Base-by-base conservation (phyloP, 129 eudicot species). In the Flaveria ramosissima region DNA sequence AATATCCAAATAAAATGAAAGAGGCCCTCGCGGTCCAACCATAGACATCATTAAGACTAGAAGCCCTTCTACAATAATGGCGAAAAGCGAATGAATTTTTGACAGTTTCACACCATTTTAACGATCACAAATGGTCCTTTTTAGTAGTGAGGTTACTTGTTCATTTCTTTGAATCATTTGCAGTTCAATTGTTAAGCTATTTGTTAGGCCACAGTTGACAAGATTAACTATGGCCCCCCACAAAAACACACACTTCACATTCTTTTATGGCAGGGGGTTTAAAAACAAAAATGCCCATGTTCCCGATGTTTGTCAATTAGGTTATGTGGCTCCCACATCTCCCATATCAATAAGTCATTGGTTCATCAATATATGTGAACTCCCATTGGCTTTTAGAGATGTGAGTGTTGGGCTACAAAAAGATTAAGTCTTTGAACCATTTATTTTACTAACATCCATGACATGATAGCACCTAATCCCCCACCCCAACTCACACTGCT, bases 401-500 rank as follows among this genome's bases (percentile, higher is more conserved):
- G 48, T 74, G 46, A 43, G 46, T 23, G 36, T 3, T 55, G 50
- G 50, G 26, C 81, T 68, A 27, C 75, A 53, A 55, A 66, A 14
- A 77, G 32, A 50, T 51, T 41, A 23, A 77, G 43, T 8, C 69
- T 17, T 60, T 61, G 9, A 26, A 45, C 11, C 55, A 45, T 45
- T 46, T 61, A 77, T 47, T 36, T 51, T 21, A 21, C 77, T 15
- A 71, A 21, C 73, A 70, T 52, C 73, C 71, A 36, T 41, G 47
- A 79, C 78, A 72, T 19, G 73, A 79, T 72, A 62, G 56, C 73
- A 79, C 81, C 75, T 27, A 68, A 57, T 41, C 21, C 67, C 76
- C 52, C 67, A 72, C 53, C 73, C 67, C 55, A 76, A 64, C 39
- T 76, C 73, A 50, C 79, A 76, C 72, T 65, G 42, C 74, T 76